A percentile compares a stretch with the other conserved stretches of the same genome.
Evolutionary conservation across 257 asterid genomes (phyloP).

Genomic region (Plectranthus barbatus): DNA sequence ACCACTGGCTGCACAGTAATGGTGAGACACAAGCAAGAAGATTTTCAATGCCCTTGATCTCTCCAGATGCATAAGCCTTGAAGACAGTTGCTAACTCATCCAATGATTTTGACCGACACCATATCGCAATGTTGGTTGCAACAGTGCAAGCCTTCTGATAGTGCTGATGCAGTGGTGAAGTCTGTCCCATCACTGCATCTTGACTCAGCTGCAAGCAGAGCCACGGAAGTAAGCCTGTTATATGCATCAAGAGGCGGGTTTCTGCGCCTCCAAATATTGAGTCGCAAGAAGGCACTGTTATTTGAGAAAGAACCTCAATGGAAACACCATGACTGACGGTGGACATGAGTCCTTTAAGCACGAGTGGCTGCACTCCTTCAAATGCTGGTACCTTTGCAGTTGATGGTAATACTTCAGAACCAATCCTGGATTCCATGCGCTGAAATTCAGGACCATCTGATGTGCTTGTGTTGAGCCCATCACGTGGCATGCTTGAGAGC

Average conservation of each 20-base stretch:
- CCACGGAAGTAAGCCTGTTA: slow-evolving; percentile 98
- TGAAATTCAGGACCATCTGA: slow-evolving; percentile 64
- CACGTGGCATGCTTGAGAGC: slow-evolving; percentile 97
- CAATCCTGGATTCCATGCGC: slow-evolving; percentile 53
- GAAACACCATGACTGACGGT: slow-evolving; percentile 81
- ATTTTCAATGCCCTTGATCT: slow-evolving; percentile 70
- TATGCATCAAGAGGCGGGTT: slow-evolving; percentile 92
- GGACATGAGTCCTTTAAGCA: slow-evolving; percentile 92
- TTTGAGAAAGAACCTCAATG: slow-evolving; percentile 80
- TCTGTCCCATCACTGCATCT: slow-evolving; percentile 45
- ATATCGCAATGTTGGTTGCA: slow-evolving; percentile 71
- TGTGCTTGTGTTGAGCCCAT: slow-evolving; percentile 54
- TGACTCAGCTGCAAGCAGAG: slow-evolving; percentile 94
- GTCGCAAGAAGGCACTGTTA: slow-evolving; percentile 93
- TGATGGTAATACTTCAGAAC: slow-evolving; percentile 43
- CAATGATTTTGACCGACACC: slow-evolving; percentile 85
- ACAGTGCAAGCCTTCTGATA: slow-evolving; percentile 75
- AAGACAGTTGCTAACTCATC: slow-evolving; percentile 83
- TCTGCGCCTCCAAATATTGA: slow-evolving; percentile 90
- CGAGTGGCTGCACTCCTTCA: slow-evolving; percentile 96
- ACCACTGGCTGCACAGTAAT: slow-evolving; percentile 82
- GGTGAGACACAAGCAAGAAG: slow-evolving; percentile 94
- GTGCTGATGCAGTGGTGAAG: slow-evolving; percentile 61
- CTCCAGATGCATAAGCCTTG: slow-evolving; percentile 71
- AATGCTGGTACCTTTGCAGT: slow-evolving; percentile 67